Conservation (phyloP, 179 eudicot species). For the Beta macrorhiza region DNA sequence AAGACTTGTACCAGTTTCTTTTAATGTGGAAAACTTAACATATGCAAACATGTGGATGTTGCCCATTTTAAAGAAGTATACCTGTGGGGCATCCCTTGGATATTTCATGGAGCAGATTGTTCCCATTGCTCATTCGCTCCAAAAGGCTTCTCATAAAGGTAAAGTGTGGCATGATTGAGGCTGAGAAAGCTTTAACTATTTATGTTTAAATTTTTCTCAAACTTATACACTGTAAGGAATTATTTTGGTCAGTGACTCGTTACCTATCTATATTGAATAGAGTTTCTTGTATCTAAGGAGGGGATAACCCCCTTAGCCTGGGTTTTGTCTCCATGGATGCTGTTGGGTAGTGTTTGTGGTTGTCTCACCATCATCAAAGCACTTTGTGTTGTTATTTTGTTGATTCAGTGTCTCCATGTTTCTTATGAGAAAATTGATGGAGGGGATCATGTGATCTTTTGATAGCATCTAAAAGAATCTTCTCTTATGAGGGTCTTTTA, state of each 20-base stretch:
- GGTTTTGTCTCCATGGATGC: not conserved
- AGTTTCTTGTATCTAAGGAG: not conserved
- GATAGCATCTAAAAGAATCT: not conserved
- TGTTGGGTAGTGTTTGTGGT: not conserved
- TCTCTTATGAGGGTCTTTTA: not conserved
- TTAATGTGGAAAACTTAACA: constrained; percentile 42
- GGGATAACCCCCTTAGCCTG: not conserved
- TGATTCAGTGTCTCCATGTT: too few relatives aligned
- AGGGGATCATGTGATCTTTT: not conserved
- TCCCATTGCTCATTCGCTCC: constrained; percentile 69
- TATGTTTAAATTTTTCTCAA: not conserved
- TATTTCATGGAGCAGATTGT: constrained; percentile 76
- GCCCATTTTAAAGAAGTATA: constrained; percentile 64
- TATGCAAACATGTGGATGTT: constrained; percentile 81
- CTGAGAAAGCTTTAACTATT: constrained; percentile 1
- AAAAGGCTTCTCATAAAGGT: constrained; percentile 62
- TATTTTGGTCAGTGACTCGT: not conserved
- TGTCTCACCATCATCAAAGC: not conserved
- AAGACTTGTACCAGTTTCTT: constrained; percentile 56
- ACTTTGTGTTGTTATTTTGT: not conserved
- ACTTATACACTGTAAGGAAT: not conserved
- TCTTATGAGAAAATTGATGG: not conserved
- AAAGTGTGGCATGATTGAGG: constrained; percentile 8
- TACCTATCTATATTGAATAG: not conserved
- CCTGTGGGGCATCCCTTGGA: constrained; percentile 63